Evolutionary conservation across 2,329 filamentous ascomycete genomes (phyloP).

Genomic region (Trichoderma sp.): DNA sequence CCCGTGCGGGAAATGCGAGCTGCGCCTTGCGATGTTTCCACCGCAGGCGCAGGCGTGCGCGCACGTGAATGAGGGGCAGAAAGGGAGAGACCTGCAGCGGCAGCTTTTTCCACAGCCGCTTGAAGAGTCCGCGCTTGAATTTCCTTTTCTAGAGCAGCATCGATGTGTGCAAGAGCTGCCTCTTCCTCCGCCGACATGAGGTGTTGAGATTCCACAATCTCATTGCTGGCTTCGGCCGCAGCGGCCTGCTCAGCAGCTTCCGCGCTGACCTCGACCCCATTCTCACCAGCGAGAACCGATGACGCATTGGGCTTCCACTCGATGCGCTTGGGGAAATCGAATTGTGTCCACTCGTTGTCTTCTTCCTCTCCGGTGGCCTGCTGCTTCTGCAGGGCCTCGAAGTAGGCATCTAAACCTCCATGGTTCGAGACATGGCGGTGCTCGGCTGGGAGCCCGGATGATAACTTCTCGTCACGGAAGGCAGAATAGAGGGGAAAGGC

Average conservation of each 20-base stretch:
- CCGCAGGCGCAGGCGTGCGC: constrained; percentile 33
- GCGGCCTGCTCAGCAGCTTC: constrained; percentile 30
- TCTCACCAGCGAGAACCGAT: constrained; percentile 59
- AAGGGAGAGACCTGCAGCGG: constrained; percentile 36
- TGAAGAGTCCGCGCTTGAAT: constrained; percentile 55
- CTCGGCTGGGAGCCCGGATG: constrained; percentile 50
- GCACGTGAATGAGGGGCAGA: constrained; percentile 42
- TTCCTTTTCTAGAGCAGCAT: constrained; percentile 80
- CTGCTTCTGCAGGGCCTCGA: constrained; percentile 81
- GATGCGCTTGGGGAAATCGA: constrained; percentile 82
- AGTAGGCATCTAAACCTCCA: constrained; percentile 82
- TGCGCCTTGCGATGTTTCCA: constrained; percentile 44
- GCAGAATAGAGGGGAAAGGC: constrained; percentile 70
- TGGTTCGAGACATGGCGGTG: constrained; percentile 54
- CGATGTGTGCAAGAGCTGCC: constrained; percentile 73
- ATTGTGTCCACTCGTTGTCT: constrained; percentile 86
- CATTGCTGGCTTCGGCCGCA: constrained; percentile 35
- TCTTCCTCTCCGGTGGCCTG: constrained; percentile 60
- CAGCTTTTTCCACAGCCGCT: constrained; percentile 45
- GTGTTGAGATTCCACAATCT: constrained; percentile 38
- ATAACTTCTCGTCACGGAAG: constrained; percentile 62
- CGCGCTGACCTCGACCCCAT: constrained; percentile 35
- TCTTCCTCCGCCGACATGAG: constrained; percentile 48
- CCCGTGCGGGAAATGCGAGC: constrained; percentile 45
- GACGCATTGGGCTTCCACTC: constrained; percentile 74